Evolutionary conservation across 75 land plant species (phyloP), one percentile per base, ranked within the genome.

Genomic region (Pseudotsuga menziesii): DNA sequence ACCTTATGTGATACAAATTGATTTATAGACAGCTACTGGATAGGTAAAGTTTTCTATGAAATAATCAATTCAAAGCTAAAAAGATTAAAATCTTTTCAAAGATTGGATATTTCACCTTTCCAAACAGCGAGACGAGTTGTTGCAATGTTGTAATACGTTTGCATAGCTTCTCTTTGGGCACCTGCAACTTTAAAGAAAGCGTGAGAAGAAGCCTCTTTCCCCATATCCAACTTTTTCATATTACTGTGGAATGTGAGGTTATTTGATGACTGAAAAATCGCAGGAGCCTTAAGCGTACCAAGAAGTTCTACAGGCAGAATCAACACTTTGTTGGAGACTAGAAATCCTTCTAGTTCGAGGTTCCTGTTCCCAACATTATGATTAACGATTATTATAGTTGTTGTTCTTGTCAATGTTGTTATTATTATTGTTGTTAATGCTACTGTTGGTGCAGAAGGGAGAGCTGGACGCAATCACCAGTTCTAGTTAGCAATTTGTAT

Each of bases 61-160:
- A 48, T 48, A 0, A 48, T 1, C 11, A 16, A 8, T 75, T 4
- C 26, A 11, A 14, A 7, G 3, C 17, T 64, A n/a, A 20, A 11
- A 0, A 39, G 66, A 29, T 3, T 39, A 29, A 16, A 17, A 58
- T 15, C n/a, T 7, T 76, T 26, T 13, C 12, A 27, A 20, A 35
- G 41, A 76, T 26, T 22, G 12, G 55, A 27, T 56, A 36, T 39
- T 26, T 20, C 23, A 89, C 91, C 91, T 87, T 89, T 25, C 91
- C 91, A 60, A 75, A 89, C 39, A 89, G 91, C 44, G 89, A 87
- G 4, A 89, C 91, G 27, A 89, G 87, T 74, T 89, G 89, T 61
- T 89, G 91, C 82, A 89, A 78, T 48, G 87, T 84, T 4, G 83
- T 76, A 56, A 89, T 89, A 72, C 89, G 58, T 44, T 87, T 87